Evolutionary conservation across 805 yeast species (phyloP), one percentile per base, ranked within the genome.

Genomic region (baker's yeast (Saccharomyces cerevisiae)): DNA sequence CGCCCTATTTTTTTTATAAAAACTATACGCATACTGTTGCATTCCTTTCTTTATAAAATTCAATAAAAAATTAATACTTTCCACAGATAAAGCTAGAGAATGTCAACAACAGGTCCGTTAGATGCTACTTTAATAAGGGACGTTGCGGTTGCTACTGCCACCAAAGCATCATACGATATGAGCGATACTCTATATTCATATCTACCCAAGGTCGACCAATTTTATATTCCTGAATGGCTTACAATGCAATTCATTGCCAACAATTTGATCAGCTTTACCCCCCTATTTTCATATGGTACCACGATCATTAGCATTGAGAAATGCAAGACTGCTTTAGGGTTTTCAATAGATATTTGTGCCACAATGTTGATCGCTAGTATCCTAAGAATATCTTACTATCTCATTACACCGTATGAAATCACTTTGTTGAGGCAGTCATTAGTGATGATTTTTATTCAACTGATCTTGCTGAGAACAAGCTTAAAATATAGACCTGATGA

Each of bases 331-430:
- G 79, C 92, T 1, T 75, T 80, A 24, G 97, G 97, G 24, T 89
- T 90, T 65, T 86, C 96, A 4, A 75, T 89, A n/a, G 97, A 91
- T 70, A 87, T 91, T 10, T 91, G 97, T 70, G 91, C 89, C 6
- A 88, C 96, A 6, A 89, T 91, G 96, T 67, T 90, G 57, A 76
- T 89, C 58, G 84, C 96, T 0, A 79, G 89, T 46, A 79, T 83
- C 4, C 71, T 89, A 48, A 76, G 95, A 59, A 83, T 90, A 28
- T 81, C 82, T 53, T 90, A 88, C 72, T 91, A 85, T 73, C 68
- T 85, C 57, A 83, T 88, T 50, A 79, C 84, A 48, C 96, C 96
- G 0, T 90, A 84, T 66, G 97, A 90, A 67, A 69, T 79, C n/a
- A 80, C 95, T 2, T 70, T 90, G 46, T 73, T 90, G 47, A 72